Evolutionary conservation across 192 early-diverging fungal species (phyloP).

Genomic region (Thoreauomyces humboldtii): DNA sequence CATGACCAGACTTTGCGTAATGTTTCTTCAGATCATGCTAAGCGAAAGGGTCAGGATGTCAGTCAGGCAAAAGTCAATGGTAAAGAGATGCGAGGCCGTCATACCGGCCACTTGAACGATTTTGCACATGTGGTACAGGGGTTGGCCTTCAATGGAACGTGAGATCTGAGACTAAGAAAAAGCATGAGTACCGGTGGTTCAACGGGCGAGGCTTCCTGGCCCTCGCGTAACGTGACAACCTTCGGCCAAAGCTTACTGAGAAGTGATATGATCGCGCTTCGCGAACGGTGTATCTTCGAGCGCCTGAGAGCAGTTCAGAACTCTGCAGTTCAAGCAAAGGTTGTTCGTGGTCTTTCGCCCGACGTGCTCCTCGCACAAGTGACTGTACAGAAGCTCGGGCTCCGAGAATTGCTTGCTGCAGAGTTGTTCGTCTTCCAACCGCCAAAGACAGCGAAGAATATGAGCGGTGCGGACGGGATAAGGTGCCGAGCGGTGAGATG

Average conservation of each 20-base stretch:
- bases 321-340: slow-evolving; percentile 78
- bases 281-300: slow-evolving; percentile 44
- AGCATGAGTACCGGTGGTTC: neutral
- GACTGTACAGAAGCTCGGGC: slow-evolving; percentile 78
- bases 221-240: neutral
- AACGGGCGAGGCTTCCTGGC: too few relatives aligned
- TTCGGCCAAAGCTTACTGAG: slow-evolving; percentile 49
- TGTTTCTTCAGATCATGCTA: slow-evolving; percentile 29
- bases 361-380: slow-evolving; percentile 85
- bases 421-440: slow-evolving; percentile 10
- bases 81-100: neutral
- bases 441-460: slow-evolving; percentile 14
- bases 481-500: slow-evolving; percentile 17
- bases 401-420: slow-evolving; percentile 21
- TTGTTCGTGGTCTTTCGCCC: slow-evolving; percentile 87
- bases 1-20: slow-evolving; percentile 23
- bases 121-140: slow-evolving; percentile 50
- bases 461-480: neutral
- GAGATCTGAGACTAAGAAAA: slow-evolving; percentile 63
- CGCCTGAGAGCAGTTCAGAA: slow-evolving; percentile 67
- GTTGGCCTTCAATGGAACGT: slow-evolving; percentile 87
- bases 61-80: neutral
- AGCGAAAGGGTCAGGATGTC: neutral
- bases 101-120: slow-evolving; percentile 29
- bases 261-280: slow-evolving; percentile 93